Evolutionary conservation across 768 basidiomycete genomes (phyloP).

Genomic region (Suillus cothurnatus): DNA sequence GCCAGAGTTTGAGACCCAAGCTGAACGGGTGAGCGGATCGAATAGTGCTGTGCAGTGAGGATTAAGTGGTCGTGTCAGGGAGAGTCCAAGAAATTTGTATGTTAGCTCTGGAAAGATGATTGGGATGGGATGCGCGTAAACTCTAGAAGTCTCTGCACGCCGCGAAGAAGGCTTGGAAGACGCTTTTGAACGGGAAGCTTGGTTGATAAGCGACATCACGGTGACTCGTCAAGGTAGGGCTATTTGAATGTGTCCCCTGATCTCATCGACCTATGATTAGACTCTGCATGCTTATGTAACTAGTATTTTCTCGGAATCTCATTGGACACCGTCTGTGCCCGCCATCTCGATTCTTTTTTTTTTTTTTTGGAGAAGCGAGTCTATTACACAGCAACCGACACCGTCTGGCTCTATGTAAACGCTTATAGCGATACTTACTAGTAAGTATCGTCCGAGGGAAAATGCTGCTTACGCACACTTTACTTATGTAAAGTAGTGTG

Average conservation of each 20-base stretch:
- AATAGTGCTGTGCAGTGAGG: constrained; percentile 78
- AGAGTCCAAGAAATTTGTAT: constrained; percentile 57
- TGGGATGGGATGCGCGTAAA: constrained; percentile 76
- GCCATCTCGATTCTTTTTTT: no score
- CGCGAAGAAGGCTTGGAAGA: constrained; percentile 53
- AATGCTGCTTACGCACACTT: no score
- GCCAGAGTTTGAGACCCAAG: constrained; percentile 73
- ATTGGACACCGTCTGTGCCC: no score
- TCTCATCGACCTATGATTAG: neutral
- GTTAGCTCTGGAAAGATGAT: constrained; percentile 51
- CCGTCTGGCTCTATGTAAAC: no score
- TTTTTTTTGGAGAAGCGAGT: no score
- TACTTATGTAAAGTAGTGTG: no score
- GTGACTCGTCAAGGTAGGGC: neutral
- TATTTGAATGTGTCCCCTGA: neutral
- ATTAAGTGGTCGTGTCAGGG: constrained; percentile 60
- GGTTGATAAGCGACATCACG: constrained; percentile 52
- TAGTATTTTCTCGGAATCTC: no score
- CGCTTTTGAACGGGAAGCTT: constrained; percentile 39
- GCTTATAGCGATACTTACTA: no score
- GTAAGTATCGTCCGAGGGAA: no score
- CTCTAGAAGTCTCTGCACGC: constrained; percentile 63
- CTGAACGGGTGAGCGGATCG: constrained; percentile 79
- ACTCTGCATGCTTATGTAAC: no score
- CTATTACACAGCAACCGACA: no score